Percentiles rank a stretch among this genome's conserved stretches.
Evolutionary conservation across 2,329 filamentous ascomycete species (phyloP).

Genomic region (Fusarium siculi): DNA sequence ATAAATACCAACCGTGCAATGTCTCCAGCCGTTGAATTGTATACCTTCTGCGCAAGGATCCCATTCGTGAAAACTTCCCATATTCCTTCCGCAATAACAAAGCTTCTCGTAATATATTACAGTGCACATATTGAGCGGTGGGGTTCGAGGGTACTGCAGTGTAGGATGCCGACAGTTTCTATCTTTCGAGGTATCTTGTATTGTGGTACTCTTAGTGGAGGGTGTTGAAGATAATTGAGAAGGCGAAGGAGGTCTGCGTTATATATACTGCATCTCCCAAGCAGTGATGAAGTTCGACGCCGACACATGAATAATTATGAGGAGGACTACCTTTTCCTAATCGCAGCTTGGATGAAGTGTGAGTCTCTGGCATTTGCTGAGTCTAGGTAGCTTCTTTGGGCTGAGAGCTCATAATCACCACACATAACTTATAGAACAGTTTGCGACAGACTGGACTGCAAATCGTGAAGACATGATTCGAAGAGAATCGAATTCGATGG

Average conservation of each 20-base stretch:
- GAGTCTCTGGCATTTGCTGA: accelerated
- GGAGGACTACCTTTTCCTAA: too few relatives aligned
- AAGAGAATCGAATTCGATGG: accelerated
- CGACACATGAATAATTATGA: too few relatives aligned
- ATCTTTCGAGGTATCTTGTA: accelerated
- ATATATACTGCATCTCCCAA: accelerated
- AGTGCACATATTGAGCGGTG: not conserved
- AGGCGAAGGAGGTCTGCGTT: not conserved
- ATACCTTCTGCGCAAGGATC: not conserved
- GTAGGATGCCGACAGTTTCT: too few relatives aligned
- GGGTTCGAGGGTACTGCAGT: not conserved
- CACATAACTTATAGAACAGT: accelerated
- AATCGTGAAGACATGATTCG: accelerated
- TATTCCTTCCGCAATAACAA: not conserved
- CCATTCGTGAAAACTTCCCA: not conserved
- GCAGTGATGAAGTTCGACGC: not conserved
- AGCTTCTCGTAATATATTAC: not conserved
- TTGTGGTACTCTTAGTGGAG: too few relatives aligned
- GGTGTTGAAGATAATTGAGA: accelerated
- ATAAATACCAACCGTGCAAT: not conserved
- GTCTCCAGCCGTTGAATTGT: not conserved
- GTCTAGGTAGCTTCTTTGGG: not conserved
- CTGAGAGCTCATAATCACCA: accelerated
- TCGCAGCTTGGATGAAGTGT: accelerated
- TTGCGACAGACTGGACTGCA: accelerated